Evolutionary conservation across 116 monocot species (phyloP), one percentile per base, ranked within the genome.

Genomic region (Zostera marina): DNA sequence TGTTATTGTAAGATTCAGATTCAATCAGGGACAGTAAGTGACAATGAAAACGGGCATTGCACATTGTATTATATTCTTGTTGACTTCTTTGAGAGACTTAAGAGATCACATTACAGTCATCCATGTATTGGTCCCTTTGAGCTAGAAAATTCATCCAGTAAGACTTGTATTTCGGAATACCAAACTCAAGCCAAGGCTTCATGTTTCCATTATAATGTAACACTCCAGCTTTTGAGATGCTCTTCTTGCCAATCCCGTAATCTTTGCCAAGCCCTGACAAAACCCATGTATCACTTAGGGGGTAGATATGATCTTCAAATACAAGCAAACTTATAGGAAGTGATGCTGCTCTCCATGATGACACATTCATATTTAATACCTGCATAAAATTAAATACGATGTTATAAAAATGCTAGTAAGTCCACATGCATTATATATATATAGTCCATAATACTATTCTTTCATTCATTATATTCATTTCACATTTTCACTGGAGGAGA

Each of bases 131-230:
- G 25, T 87, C 75, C 0, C 66, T 75, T 66, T 59, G 72, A 3
- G 72, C 76, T 11, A 99, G 74, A 46, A 77, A 99, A 44, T 70
- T 80, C 60, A 65, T 77, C 99, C 99, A 99, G 72, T 83, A 81
- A 16, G 44, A 73, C 71, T 75, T 91, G 76, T 91, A 91, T 14
- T 61, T 77, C 19, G 91, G 81, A 53, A 91, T 81, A 42, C 99
- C 99, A 5, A 99, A 64, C 40, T 99, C 99, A 57, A 99, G 84
- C 99, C 99, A 99, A 72, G 99, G 99, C 63, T 99, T 99, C 99
- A 90, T 87, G 61, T 91, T 87, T 56, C 99, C 99, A 59, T 87
- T 91, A 59, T 87, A 99, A 74, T 99, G 99, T 65, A 99, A 69
- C 42, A 77, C 72, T 9, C 55, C 57, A n/a, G 71, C 62, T 39